Evolutionary conservation across 352 stramenopile species (phyloP), one percentile per base, ranked within the genome.

Genomic region (Globisporangium apiculatum): DNA sequence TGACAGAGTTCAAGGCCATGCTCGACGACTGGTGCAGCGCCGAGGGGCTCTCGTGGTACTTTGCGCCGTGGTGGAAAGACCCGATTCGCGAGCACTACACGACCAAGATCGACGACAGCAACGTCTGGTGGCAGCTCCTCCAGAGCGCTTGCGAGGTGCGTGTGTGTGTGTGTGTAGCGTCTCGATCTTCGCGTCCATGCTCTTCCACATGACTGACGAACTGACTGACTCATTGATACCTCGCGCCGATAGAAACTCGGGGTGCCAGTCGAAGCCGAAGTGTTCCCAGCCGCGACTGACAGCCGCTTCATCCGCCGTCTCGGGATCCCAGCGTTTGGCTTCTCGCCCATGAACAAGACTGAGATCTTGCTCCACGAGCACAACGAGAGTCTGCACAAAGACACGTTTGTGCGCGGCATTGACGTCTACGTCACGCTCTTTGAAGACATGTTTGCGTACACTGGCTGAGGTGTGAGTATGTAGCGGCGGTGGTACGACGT

Each of bases 321-420:
- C n/a, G 90, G 89, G 11, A 86, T 98, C 50, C 83, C 85, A 36
- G 93, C 93, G 12, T 72, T 98, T 51, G 94, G 93, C n/a, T 98
- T 89, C 56, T 97, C 83, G 47, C 94, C 94, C 11, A 98, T 98
- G 89, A 75, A 80, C 54, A 94, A 97, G 57, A 96, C 86, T 2
- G 81, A 94, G 55, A 95, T 98, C 37, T 66, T 98, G 53, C 72
- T 98, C 18, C 94, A 98, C 63, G 94, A 98, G 75, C 90, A 98
- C 78, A 96, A 98, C 68, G 94, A 98, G 71, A 95, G 89, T 53
- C 71, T 98, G 40, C 77, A 96, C 59, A 86, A 97, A 66, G 76
- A 80, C 51, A 87, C 85, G 31, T 98, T 97, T 63, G 47, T 97
- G 18, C 72, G 96, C 51, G 94, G 94, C n/a, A 91, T 98, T 58